These are phyloP conservation scores for Talaromyces sp. DNA, from an alignment of 2,329 filamentous ascomycete genomes.

Conservation along the genomic window DNA sequence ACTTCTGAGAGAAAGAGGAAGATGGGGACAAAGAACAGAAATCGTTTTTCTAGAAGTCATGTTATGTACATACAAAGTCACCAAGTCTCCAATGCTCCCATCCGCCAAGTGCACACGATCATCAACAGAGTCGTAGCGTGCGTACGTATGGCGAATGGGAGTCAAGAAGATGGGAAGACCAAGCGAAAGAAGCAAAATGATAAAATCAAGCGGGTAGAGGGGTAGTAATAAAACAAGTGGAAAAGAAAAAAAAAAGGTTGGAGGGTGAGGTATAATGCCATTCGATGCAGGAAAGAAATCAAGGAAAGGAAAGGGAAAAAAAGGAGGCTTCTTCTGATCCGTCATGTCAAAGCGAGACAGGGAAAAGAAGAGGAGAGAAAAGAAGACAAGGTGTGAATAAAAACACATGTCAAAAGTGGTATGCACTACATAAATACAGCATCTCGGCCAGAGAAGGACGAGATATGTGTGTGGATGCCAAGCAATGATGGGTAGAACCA, in stretches of 20 bases:
- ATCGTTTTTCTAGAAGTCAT: not conserved
- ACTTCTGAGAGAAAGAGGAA: not conserved
- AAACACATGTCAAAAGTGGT: not conserved
- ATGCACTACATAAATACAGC: not conserved
- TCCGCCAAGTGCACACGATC: not conserved
- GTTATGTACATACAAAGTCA: not conserved
- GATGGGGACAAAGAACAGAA: not conserved
- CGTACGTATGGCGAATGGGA: not conserved
- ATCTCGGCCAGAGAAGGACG: not conserved
- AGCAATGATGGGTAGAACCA: not conserved
- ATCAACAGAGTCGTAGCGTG: not conserved
- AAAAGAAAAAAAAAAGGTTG: not conserved
- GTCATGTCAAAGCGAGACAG: not conserved
- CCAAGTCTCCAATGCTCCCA: not conserved
- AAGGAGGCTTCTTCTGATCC: not conserved
- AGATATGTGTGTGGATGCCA: not conserved
- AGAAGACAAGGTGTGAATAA: not conserved
- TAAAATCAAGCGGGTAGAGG: not conserved
- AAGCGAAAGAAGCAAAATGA: not conserved
- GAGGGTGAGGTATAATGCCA: not conserved
- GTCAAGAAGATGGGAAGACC: not conserved
- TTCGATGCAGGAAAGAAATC: not conserved
- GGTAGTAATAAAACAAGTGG: not conserved
- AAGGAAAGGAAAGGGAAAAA: not conserved
- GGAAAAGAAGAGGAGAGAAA: not conserved